Evolutionary conservation across 169 alveolate genomes (phyloP).

Genomic region (Plasmodium vivax): DNA sequence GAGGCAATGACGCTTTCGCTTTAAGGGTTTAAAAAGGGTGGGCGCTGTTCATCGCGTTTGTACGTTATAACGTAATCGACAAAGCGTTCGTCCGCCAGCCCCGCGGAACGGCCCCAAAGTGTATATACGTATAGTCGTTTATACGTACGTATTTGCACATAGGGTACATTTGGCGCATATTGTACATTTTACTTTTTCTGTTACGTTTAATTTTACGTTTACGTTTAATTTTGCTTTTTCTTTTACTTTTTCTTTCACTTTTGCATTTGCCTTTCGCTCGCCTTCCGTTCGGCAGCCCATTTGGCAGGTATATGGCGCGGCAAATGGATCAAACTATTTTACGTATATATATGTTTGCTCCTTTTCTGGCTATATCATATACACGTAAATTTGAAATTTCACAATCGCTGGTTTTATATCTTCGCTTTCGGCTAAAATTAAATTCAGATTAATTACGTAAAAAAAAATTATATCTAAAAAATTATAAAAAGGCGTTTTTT

Average conservation of each 20-base stretch:
- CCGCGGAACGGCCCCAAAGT: neutral
- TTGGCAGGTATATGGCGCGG: neutral
- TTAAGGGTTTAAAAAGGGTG: neutral
- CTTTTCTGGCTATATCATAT: neutral
- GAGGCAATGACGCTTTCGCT: neutral
- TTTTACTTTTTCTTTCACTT: neutral
- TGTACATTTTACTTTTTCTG: neutral
- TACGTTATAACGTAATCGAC: neutral
- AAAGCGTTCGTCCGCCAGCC: neutral
- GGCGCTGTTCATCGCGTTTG: neutral
- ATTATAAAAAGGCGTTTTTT: neutral
- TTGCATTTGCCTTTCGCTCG: neutral
- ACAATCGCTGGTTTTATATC: neutral
- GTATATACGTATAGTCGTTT: neutral
- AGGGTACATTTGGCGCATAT: neutral
- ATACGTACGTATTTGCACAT: neutral
- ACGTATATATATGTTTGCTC: neutral
- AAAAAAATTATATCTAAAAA: neutral
- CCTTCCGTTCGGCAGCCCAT: neutral
- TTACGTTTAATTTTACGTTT: no score
- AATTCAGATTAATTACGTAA: neutral
- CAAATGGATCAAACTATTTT: neutral
- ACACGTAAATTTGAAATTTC: neutral
- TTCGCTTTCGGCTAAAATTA: neutral
- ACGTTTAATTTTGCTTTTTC: neutral